These are phyloP conservation scores for Spergularia marina DNA, from an alignment of 148 eudicot species.

Conservation along the genomic window DNA sequence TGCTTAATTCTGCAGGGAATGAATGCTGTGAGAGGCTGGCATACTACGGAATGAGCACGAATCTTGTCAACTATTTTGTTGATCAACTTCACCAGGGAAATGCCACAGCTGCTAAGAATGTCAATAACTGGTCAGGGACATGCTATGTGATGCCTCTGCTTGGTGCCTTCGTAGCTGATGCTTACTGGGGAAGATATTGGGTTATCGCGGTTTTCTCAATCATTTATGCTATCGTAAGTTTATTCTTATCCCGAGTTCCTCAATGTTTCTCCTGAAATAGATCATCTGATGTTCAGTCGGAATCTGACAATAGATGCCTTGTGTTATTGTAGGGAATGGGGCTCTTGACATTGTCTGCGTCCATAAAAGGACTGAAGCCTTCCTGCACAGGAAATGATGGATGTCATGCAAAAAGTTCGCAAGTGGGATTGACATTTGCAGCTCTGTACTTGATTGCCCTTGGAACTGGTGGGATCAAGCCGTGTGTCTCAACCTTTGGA, in stretches of 20 bases:
- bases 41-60: conserved; percentile 76
- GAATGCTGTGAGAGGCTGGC: conserved; percentile 82
- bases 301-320: background rate
- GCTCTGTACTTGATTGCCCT: conserved; percentile 51
- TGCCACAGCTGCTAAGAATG: conserved; percentile 50
- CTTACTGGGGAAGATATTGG: conserved; percentile 69
- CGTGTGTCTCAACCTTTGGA: conserved; percentile 61
- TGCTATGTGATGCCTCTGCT: conserved; percentile 66
- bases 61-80: conserved; percentile 59
- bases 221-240: conserved; percentile 59
- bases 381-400: conserved; percentile 16
- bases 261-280: background rate
- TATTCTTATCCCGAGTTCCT: background rate
- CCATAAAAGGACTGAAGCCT: conserved; percentile 35
- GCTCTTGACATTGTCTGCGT: conserved; percentile 47
- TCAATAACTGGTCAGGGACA: conserved; percentile 77
- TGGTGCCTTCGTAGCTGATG: conserved; percentile 75
- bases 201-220: conserved; percentile 64
- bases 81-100: conserved; percentile 41
- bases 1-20: conserved; percentile 34
- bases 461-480: conserved; percentile 60
- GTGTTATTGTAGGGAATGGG: conserved; percentile 41
- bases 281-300: too few species aligned
- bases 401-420: conserved; percentile 32
- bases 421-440: conserved; percentile 28